Percentiles rank a stretch among this genome's conserved stretches.
phyloP scores from a whole-genome alignment of 106 monocot species.

The Dioscorea zingiberensis region DNA sequence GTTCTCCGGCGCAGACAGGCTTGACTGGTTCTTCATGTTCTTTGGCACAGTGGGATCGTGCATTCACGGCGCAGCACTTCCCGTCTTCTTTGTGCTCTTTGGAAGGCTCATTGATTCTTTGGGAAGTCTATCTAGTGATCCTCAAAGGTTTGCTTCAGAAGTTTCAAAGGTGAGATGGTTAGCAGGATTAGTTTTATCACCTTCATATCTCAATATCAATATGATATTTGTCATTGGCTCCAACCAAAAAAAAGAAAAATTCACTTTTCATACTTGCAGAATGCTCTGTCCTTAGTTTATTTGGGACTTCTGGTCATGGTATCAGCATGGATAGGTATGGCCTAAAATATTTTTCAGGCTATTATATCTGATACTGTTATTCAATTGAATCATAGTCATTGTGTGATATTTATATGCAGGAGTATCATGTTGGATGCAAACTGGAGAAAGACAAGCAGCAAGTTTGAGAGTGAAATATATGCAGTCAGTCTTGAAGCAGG shows the following conservation, averaged over 20 bases:
- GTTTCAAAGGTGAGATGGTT: constrained; percentile 15
- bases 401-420: no score
- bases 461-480: constrained; percentile 26
- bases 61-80: constrained; percentile 29
- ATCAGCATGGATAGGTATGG: constrained; percentile 36
- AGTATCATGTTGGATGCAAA: constrained; percentile 38
- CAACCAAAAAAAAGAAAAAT: no score
- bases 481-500: constrained; percentile 23
- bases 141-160: constrained; percentile 9
- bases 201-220: no score
- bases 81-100: constrained; percentile 38
- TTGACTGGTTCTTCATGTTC: constrained; percentile 22
- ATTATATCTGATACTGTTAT: no score
- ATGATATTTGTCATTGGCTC: no score
- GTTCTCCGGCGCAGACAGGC: constrained; percentile 21
- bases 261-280: constrained; percentile 15
- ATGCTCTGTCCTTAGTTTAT: constrained; percentile 29
- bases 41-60: constrained; percentile 30
- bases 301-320: constrained; percentile 24
- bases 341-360: background rate
- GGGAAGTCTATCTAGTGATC: constrained; percentile 14
- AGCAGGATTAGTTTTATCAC: no score
- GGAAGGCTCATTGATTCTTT: constrained; percentile 28
- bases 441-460: constrained; percentile 37
- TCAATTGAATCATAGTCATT: no score